Percentiles rank a stretch among this genome's conserved stretches.
These are phyloP conservation scores for Fusarium paranaense DNA, from an alignment of 2,329 filamentous ascomycete species.

Conservation along the genomic window DNA sequence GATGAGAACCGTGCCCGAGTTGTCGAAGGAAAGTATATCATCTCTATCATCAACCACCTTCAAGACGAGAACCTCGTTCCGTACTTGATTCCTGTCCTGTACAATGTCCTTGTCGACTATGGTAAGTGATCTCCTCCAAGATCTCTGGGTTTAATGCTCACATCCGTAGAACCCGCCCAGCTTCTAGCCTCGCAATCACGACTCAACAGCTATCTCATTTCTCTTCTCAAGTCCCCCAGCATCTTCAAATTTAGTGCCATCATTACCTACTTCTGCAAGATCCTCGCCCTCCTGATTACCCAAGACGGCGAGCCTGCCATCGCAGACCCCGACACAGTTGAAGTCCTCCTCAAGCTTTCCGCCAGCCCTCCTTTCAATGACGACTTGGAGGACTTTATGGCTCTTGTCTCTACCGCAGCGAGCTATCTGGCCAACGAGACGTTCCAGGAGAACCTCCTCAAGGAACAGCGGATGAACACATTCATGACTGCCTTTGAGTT, in stretches of 20 bases:
- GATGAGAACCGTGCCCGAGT: constrained; percentile 71
- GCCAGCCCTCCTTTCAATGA: constrained; percentile 52
- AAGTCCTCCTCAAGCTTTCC: constrained; percentile 63
- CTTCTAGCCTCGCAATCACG: constrained; percentile 63
- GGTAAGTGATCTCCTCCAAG: constrained; percentile 53
- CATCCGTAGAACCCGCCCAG: constrained; percentile 65
- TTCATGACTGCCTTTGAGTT: constrained; percentile 63
- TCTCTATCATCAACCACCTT: constrained; percentile 61
- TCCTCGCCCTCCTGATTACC: constrained; percentile 64
- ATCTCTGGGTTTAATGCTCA: background rate
- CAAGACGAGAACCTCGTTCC: constrained; percentile 59
- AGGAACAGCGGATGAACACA: constrained; percentile 51
- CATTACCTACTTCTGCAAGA: constrained; percentile 66
- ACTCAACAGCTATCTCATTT: constrained; percentile 62
- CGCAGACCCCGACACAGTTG: constrained; percentile 60
- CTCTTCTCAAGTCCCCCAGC: constrained; percentile 60
- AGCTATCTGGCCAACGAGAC: constrained; percentile 66
- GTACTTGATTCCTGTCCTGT: constrained; percentile 69
- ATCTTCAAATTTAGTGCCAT: constrained; percentile 56
- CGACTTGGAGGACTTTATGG: constrained; percentile 67
- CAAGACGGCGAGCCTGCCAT: constrained; percentile 62
- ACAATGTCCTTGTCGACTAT: constrained; percentile 73
- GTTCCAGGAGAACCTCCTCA: constrained; percentile 63
- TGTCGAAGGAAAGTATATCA: constrained; percentile 61
- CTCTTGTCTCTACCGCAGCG: constrained; percentile 63